Evolutionary conservation across 169 alveolate genomes (phyloP).

Genomic region (Plasmodium malariae): DNA sequence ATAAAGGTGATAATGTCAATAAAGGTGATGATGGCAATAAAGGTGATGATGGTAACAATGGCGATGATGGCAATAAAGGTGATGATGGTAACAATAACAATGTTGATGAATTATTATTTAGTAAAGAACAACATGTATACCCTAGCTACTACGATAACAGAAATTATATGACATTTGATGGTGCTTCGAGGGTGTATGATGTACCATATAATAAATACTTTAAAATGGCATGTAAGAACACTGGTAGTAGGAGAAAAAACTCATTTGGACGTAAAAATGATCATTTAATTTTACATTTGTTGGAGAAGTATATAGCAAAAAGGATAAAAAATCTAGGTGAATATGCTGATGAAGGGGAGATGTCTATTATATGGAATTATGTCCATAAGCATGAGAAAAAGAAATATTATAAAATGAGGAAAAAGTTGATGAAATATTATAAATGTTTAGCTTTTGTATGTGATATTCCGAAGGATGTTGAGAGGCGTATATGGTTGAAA

Average conservation of each 20-base stretch:
- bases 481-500: conserved; percentile 10
- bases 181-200: too few species aligned
- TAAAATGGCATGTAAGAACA: neutral
- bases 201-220: neutral
- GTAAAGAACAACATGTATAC: too few species aligned
- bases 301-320: conserved; percentile 4
- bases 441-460: conserved; percentile 5
- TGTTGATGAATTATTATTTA: neutral
- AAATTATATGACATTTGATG: too few species aligned
- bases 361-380: conserved; percentile 26
- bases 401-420: conserved; percentile 10
- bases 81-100: neutral
- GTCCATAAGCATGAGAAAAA: conserved; percentile 12
- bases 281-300: neutral
- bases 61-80: neutral
- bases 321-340: conserved; percentile 5
- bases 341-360: conserved; percentile 8
- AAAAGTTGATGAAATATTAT: conserved; percentile 4
- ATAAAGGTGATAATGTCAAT: neutral
- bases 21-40: neutral
- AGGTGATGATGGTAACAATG: neutral
- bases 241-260: neutral
- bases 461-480: conserved; percentile 18
- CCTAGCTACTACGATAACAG: too few species aligned
- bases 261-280: neutral